Conservation (phyloP, 257 asterid species). For the Capsicum rhomboideum region DNA sequence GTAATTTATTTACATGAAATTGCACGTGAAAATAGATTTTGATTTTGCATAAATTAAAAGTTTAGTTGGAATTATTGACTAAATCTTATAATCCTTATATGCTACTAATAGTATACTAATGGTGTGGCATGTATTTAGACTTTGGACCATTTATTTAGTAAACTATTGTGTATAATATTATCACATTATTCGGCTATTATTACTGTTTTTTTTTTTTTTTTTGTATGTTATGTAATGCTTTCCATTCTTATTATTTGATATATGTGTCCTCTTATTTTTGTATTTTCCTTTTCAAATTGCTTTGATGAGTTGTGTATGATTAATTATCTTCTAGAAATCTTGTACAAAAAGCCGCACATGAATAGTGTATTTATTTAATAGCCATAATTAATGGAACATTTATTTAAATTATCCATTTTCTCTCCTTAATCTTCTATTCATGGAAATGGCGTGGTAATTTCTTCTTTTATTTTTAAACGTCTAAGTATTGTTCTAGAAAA, state of each 20-base stretch:
- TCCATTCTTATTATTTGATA: neutral
- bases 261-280: neutral
- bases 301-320: neutral
- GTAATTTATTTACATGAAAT: neutral
- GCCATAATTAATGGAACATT: neutral
- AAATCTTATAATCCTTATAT: neutral
- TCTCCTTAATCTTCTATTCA: neutral
- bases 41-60: neutral
- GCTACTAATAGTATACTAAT: neutral
- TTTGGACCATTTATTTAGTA: neutral
- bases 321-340: neutral
- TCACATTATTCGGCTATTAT: neutral
- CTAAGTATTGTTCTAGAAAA: neutral
- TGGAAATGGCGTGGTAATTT: too few species aligned
- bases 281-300: neutral
- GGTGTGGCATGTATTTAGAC: conserved; percentile 8
- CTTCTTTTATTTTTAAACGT: neutral
- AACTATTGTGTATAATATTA: neutral
- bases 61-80: neutral
- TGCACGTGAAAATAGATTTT: neutral
- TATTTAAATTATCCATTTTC: neutral
- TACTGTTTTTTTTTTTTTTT: too few species aligned
- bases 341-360: neutral
- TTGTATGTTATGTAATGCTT: too few species aligned
- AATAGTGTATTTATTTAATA: neutral